phyloP scores from a whole-genome alignment of 352 stramenopile species.

The Phytophthora citrophthora region DNA sequence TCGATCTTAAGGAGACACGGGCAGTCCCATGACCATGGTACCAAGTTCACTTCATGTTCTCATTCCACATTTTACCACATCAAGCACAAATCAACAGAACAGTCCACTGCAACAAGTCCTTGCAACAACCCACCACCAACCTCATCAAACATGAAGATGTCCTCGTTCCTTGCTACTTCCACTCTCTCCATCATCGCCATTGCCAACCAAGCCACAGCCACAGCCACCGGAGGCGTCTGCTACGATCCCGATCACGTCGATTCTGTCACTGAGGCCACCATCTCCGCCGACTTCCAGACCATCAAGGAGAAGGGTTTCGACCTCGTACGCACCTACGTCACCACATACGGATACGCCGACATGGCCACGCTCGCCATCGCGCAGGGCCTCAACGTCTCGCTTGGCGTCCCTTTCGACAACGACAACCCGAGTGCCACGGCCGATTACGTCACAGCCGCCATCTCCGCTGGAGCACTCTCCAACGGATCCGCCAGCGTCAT shows the following conservation, averaged over 20 bases:
- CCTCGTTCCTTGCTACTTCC: constrained; percentile 23
- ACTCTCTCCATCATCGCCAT: constrained; percentile 14
- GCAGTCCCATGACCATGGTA: not conserved
- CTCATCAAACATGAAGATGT: constrained; percentile 38
- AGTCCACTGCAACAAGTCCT: not conserved
- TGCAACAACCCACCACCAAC: constrained; percentile 1
- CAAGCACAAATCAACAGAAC: constrained; percentile 12
- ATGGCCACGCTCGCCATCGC: constrained; percentile 50
- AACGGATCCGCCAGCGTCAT: constrained; percentile 43
- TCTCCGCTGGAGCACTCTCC: constrained; percentile 36
- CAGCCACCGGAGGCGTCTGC: constrained; percentile 41
- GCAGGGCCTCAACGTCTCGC: constrained; percentile 52
- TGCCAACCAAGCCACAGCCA: constrained; percentile 2
- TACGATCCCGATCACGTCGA: constrained; percentile 54
- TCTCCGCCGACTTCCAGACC: constrained; percentile 47
- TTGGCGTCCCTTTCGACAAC: constrained; percentile 56
- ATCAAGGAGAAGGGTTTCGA: constrained; percentile 58
- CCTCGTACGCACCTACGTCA: constrained; percentile 60
- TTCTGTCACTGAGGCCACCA: constrained; percentile 42
- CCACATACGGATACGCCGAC: constrained; percentile 42
- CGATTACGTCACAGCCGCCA: constrained; percentile 42
- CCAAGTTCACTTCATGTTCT: constrained; percentile 2
- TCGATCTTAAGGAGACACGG: constrained; percentile 28
- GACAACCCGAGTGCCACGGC: constrained; percentile 35
- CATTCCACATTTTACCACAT: constrained; percentile 42